Evolutionary conservation across 1,139 yeast genomes (phyloP), one percentile per base, ranked within the genome.

Genomic region (Yamadazyma mexicana): DNA sequence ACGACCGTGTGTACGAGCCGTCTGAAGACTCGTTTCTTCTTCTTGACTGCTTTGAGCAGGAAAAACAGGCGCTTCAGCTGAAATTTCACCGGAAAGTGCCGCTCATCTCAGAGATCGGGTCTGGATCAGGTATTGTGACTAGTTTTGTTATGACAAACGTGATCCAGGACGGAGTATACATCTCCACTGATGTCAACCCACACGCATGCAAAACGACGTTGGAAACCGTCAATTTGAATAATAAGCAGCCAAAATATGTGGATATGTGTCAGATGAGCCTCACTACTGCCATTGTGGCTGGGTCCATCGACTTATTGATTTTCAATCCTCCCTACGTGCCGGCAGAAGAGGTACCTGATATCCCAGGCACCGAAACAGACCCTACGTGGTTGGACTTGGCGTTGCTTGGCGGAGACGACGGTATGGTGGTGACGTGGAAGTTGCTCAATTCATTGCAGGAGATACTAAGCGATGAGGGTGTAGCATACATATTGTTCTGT

Each of bases 271-370:
- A 84, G 46, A 74, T 80, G 62, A 76, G 76, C 53, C 62, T 89
- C 28, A 73, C 84, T 0, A 52, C 71, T 2, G 69, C 76, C 1
- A 45, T 89, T 8, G 56, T 75, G n/a, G 55, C 56, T 0, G 49
- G 67, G 1, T 40, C 63, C 2, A 71, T 88, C 1, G 98, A 92
- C 54, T 45, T 89, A 1, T 63, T 92, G 17, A 70, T 92, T 1
- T 92, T 91, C 63, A 92, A 92, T 54, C 98, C 98, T 1, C 98
- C 98, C 0, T 92, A 92, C 56, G 98, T 92, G 1, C 98, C 98
- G 0, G 87, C 92, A 2, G 87, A 80, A 42, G 66, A 63, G 2
- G 75, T 77, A 1, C 83, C 83, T 0, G 51, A 47, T 0, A 75
- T 84, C 0, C 96, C 97, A 0, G 46, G 52, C 0, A 55, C 54